Evolutionary conservation across 2,329 filamentous ascomycete species (phyloP), one percentile per base, ranked within the genome.

Genomic region (Fusarium goolgardi): DNA sequence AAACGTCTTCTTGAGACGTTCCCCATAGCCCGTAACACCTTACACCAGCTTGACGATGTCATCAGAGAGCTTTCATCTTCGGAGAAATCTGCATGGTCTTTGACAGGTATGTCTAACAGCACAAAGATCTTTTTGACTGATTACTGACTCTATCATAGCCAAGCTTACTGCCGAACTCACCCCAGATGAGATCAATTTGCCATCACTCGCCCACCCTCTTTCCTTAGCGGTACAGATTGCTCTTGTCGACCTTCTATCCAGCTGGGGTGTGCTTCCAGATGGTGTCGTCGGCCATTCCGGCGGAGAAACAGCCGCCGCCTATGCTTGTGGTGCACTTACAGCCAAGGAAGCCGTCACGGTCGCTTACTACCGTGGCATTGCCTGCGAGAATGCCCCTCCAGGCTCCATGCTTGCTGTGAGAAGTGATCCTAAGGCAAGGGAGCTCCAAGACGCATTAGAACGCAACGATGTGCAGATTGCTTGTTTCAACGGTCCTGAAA

Each of bases 401-500:
- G 69, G 69, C 25, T 40, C 64, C 4, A 71, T 71, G 69, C 9
- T 71, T 37, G 69, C 69, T 16, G 56, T 63, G 2, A 34, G 60
- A 57, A 72, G 69, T 21, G 29, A 67, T 31, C 64, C 69, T 16
- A 41, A 71, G 2, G 60, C 67, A 2, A 71, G 63, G 9, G 67
- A 62, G 46, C 32, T 71, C 12, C 60, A 66, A 27, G 69, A 69
- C 41, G 23, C 64, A 25, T 29, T 71, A 44, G 39, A 71, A 31
- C 46, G 55, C 49, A 50, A 71, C 7, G 53, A 66, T 39, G 69
- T 71, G 31, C 69, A 71, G 37, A 72, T 71, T 61, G 63, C 69
- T 0, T 71, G 69, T 39, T 72, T 71, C 55, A 71, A 71, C 11
- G 69, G 69, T 20, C 69, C 69, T 27, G 57, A 71, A 50, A 71